Conservation (phyloP, 1,284 basidiomycete genomes). For the Marasmius fiardii region DNA sequence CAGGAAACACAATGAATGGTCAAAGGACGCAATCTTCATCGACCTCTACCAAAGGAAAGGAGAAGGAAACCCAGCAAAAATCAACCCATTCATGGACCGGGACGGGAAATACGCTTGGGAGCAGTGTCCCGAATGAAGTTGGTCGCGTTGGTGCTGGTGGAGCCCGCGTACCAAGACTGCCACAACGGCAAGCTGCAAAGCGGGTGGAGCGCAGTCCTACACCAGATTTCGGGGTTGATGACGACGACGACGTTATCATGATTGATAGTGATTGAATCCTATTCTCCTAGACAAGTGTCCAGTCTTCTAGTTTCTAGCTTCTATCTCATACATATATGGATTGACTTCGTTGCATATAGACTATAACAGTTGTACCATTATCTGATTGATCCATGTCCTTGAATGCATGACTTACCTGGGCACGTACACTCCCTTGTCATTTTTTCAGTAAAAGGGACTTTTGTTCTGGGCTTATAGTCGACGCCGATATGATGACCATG, state of each 20-base stretch:
- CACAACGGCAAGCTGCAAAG: constrained; percentile 31
- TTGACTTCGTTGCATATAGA: too few species aligned
- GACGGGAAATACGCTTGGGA: constrained; percentile 53
- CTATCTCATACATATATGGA: neutral
- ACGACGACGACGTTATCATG: constrained; percentile 68
- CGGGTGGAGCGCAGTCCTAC: constrained; percentile 55
- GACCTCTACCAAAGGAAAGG: constrained; percentile 48
- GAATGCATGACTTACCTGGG: too few species aligned
- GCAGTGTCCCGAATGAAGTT: constrained; percentile 32
- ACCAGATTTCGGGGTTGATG: constrained; percentile 60
- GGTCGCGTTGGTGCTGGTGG: constrained; percentile 51
- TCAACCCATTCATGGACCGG: constrained; percentile 46
- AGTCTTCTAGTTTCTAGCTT: too few species aligned
- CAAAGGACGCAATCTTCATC: constrained; percentile 28
- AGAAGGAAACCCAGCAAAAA: constrained; percentile 38
- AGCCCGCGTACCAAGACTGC: constrained; percentile 42
- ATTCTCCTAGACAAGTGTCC: too few species aligned
- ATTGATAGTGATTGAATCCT: constrained; percentile 65
- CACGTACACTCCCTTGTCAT: too few species aligned
- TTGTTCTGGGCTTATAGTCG: too few species aligned
- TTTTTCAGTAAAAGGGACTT: too few species aligned
- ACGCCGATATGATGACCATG: too few species aligned
- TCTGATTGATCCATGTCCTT: too few species aligned
- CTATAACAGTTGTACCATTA: too few species aligned
- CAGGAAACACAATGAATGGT: constrained; percentile 54